Percentiles rank a stretch among this genome's conserved stretches.
Evolutionary conservation across 768 basidiomycete species (phyloP).

Genomic region (Cyathus striatus): DNA sequence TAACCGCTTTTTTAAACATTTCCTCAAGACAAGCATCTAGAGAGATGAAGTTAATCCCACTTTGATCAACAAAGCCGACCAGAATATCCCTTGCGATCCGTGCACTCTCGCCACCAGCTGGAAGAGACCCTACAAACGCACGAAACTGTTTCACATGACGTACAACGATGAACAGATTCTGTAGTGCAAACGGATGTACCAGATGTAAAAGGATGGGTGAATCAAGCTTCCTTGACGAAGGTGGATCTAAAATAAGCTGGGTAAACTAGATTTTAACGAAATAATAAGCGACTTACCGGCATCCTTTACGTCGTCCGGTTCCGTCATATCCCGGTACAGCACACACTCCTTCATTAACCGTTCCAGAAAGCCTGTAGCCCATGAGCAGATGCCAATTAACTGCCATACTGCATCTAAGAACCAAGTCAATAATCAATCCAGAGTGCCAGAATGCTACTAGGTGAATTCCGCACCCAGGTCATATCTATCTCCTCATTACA

Average conservation of each 20-base stretch:
- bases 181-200: conserved; percentile 55
- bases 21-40: conserved; percentile 44
- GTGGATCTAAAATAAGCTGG: background rate
- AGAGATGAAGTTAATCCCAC: conserved; percentile 55
- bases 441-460: background rate
- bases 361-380: conserved; percentile 60
- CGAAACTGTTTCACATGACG: conserved; percentile 57
- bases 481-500: conserved; percentile 56
- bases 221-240: conserved; percentile 1
- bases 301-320: no score
- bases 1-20: conserved; percentile 23
- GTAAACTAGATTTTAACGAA: background rate
- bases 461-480: conserved; percentile 51
- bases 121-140: conserved; percentile 42
- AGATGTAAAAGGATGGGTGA: conserved; percentile 50
- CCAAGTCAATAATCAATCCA: no score
- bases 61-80: conserved; percentile 57
- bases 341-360: conserved; percentile 53
- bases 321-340: conserved; percentile 22
- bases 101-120: conserved; percentile 55
- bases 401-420: conserved; percentile 70
- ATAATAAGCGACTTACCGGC: conserved; percentile 2
- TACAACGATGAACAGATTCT: conserved; percentile 43
- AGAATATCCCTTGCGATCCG: conserved; percentile 61
- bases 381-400: conserved; percentile 54